These are phyloP conservation scores for Talaromyces nanjingensis DNA, from an alignment of 495 filamentous ascomycete genomes.

Conservation along the genomic window DNA sequence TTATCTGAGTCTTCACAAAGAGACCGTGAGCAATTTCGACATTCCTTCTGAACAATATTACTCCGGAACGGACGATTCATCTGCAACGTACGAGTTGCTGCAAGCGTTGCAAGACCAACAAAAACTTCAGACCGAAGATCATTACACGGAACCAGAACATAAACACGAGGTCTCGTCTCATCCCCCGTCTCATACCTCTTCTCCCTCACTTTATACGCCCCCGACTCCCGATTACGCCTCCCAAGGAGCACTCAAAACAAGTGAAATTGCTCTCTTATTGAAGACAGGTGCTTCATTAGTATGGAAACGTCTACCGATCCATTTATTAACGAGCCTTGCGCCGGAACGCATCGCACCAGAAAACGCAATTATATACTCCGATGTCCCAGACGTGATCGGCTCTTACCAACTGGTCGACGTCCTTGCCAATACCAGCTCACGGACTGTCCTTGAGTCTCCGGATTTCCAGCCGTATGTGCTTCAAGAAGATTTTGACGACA, in stretches of 20 bases:
- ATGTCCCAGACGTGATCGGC: constrained; percentile 27
- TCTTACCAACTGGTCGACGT: constrained; percentile 27
- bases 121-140: background rate
- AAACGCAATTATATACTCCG: constrained; percentile 29
- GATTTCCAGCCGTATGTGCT: background rate
- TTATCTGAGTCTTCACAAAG: constrained; percentile 8
- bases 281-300: constrained; percentile 32
- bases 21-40: constrained; percentile 12
- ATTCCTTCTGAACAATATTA: background rate
- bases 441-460: constrained; percentile 13
- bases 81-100: background rate
- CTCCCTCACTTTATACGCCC: background rate
- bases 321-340: constrained; percentile 18
- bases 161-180: background rate
- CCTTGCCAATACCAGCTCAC: constrained; percentile 22
- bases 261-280: constrained; percentile 30
- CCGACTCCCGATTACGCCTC: background rate
- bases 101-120: background rate
- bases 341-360: constrained; percentile 17
- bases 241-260: background rate
- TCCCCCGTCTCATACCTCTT: background rate
- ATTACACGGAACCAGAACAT: background rate
- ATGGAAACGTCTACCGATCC: constrained; percentile 28
- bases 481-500: background rate
- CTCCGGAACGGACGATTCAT: background rate